Evolutionary conservation across 2,329 filamentous ascomycete genomes (phyloP), one percentile per base, ranked within the genome.

Genomic region (Sporothrix brasiliensis): DNA sequence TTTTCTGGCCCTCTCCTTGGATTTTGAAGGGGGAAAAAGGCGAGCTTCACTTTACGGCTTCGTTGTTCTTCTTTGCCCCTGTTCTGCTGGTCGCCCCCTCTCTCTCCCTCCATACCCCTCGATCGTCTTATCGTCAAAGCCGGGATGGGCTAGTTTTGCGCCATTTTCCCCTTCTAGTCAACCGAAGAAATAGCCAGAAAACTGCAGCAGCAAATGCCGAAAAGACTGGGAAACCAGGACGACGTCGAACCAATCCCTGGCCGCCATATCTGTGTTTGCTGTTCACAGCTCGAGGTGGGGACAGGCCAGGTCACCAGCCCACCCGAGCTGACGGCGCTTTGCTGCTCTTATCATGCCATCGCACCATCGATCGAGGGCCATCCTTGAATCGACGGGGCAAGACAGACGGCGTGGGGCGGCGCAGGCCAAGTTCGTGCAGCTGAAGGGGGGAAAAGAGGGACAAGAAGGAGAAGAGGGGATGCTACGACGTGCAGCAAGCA

Each of bases 361-460:
- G 39, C 58, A 47, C 60, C 24, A 65, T 50, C 60, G 60, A 50
- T 30, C 60, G 44, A 65, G 60, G 44, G 16, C 10, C 58, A 65
- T 27, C 49, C n/a, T 34, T 67, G 49, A 39, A 41, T 7, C 9
- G 30, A 39, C 39, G 56, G 54, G 19, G 54, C 30, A 58, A 39
- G 54, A 41, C n/a, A 52, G 41, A 14, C 50, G 41, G 34, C 56
- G 41, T 49, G 27, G 27, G 27, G 27, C 27, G 27, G 2, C 24
- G 24, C 52, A 1, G 24, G 52, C 10, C 52, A 30, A n/a, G 49
- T 21, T 50, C 9, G 16, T 21, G 49, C 49, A 50, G 49, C 34
- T 58, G 54, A 54, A 24, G 24, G 9, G 34, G 34, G 34, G 34
- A 5, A 5, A 34, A 34, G 34, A 34, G 34, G 34, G 34, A 34